A percentile compares a stretch with the other conserved stretches of the same genome.
phyloP scores from a whole-genome alignment of 2,329 filamentous ascomycete genomes.

The Trichoderma oligosporum region DNA sequence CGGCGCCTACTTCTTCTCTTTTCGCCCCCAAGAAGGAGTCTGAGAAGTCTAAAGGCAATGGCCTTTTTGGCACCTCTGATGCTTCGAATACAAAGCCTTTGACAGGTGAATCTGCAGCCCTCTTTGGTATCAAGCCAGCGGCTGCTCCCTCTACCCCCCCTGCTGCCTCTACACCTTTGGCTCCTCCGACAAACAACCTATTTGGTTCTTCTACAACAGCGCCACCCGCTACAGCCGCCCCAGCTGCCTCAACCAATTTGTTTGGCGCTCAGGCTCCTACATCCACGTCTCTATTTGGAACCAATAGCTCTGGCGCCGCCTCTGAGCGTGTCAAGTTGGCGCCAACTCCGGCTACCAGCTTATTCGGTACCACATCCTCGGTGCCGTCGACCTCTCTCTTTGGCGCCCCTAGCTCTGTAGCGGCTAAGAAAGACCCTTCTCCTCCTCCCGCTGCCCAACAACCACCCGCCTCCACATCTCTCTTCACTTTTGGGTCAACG shows the following conservation, averaged over 20 bases:
- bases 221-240: constrained; percentile 23
- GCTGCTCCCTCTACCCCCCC: constrained; percentile 29
- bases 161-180: constrained; percentile 20
- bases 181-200: constrained; percentile 30
- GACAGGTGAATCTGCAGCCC: constrained; percentile 12
- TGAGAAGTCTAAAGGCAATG: background rate
- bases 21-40: background rate
- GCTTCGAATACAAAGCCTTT: background rate
- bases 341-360: constrained; percentile 21
- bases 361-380: constrained; percentile 18
- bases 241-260: constrained; percentile 35
- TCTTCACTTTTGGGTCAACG: constrained; percentile 35
- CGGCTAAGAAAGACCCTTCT: constrained; percentile 24
- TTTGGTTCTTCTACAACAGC: constrained; percentile 35
- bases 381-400: constrained; percentile 29
- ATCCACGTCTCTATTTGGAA: constrained; percentile 22
- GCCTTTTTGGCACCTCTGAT: background rate
- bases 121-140: constrained; percentile 26
- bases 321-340: constrained; percentile 11
- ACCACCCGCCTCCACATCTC: constrained; percentile 28
- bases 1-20: constrained; percentile 20
- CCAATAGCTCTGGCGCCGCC: background rate
- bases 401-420: constrained; percentile 26
- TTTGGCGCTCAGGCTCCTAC: constrained; percentile 35
- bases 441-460: constrained; percentile 22